Conservation (phyloP, 2,329 filamentous ascomycete species). For the Penicillium olsonii region DNA sequence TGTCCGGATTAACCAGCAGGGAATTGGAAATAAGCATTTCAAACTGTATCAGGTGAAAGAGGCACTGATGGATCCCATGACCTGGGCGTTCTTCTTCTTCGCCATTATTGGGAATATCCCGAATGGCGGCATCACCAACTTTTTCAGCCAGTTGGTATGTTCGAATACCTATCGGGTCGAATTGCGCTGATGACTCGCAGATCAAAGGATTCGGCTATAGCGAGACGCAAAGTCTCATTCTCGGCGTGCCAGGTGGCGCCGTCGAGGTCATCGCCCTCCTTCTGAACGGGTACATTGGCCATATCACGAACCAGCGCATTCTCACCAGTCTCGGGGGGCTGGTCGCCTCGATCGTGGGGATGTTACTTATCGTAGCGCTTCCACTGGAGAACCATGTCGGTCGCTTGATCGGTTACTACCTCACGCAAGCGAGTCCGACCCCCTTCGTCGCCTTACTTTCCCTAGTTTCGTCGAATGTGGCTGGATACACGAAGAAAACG, state of each 20-base stretch:
- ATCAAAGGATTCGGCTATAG: slow-evolving; percentile 68
- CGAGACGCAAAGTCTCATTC: slow-evolving; percentile 58
- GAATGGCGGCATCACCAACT: slow-evolving; percentile 62
- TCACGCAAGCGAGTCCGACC: slow-evolving; percentile 62
- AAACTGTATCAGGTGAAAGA: slow-evolving; percentile 67
- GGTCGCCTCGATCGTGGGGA: slow-evolving; percentile 57
- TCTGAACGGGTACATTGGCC: slow-evolving; percentile 58
- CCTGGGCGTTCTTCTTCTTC: slow-evolving; percentile 62
- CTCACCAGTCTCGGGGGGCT: slow-evolving; percentile 57
- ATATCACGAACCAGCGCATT: slow-evolving; percentile 58
- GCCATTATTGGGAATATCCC: slow-evolving; percentile 60
- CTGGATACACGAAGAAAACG: slow-evolving; percentile 57
- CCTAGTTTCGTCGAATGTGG: slow-evolving; percentile 56
- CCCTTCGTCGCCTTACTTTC: slow-evolving; percentile 65
- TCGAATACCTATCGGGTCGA: too few species aligned
- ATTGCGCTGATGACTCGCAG: slow-evolving; percentile 20
- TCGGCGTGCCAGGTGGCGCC: slow-evolving; percentile 66
- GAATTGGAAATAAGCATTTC: slow-evolving; percentile 70
- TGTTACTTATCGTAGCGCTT: slow-evolving; percentile 65
- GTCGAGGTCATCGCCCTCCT: slow-evolving; percentile 64
- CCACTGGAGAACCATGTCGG: slow-evolving; percentile 60
- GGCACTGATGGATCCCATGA: slow-evolving; percentile 58
- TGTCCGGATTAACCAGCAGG: slow-evolving; percentile 73
- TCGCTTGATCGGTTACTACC: slow-evolving; percentile 65
- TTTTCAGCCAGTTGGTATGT: slow-evolving; percentile 58